Evolutionary conservation across 805 yeast species (phyloP), one percentile per base, ranked within the genome.

Genomic region (Candida golubevii): DNA sequence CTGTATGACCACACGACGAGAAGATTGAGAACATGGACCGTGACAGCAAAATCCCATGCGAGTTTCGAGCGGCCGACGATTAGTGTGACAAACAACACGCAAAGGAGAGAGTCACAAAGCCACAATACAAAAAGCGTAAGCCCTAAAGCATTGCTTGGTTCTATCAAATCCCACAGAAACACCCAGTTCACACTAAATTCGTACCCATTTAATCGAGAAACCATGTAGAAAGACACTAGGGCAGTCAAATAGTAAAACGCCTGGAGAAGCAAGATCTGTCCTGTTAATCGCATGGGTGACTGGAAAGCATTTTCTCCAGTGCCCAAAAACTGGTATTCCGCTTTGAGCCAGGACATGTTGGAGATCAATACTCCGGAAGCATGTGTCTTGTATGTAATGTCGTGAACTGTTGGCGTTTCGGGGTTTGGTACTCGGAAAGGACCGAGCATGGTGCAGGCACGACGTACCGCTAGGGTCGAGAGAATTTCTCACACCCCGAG

Each of bases 31-130:
- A 85, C 79, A 63, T 93, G 97, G 12, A 91, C 79, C 0, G 99
- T 93, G n/a, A 91, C 59, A 9, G 96, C 97, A 68, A 93, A 91
- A 65, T 91, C 99, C 85, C 96, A 85, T 0, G 97, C 98, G 39
- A 91, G 69, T 62, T 91, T 93, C 35, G 96, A 85, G 45, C 98
- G 72, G 0, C 98, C 97, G 10, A 91, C 96, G 26, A 91, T 81
- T 1, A 90, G 65, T 1, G 95, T 88, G 58, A 91, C 81, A 59
- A 88, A 88, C 9, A 88, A 63, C 1, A 89, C 96, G 53, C 95
- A 84, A 34, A 93, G 69, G 36, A 93, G 72, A 0, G 97, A 75
- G 60, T 86, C 95, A 39, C 88, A 62, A 12, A 91, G 68, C 98
- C 98, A 91, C 45, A 90, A 63, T 7, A 78, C 61, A 31, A 83